Evolutionary conservation across 2,329 filamentous ascomycete genomes (phyloP).

Genomic region (Alternaria sp.): DNA sequence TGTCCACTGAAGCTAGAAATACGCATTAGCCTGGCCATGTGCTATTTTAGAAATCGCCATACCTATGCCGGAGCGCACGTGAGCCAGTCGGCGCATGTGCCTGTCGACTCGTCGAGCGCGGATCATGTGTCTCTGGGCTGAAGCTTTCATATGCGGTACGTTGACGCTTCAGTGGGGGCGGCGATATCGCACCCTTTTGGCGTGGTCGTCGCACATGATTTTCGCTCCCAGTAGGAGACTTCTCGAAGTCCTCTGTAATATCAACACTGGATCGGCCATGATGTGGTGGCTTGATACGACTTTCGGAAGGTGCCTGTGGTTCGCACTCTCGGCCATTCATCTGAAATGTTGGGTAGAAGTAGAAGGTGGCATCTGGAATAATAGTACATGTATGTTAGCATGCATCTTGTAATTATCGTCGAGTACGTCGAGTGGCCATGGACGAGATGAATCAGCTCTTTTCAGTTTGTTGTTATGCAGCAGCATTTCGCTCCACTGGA

Average conservation of each 20-base stretch:
- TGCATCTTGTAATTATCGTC: not conserved
- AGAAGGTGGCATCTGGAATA: not conserved
- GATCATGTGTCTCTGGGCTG: not conserved
- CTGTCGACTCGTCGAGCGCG: not conserved
- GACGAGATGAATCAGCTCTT: slow-evolving; percentile 27
- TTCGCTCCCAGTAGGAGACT: not conserved
- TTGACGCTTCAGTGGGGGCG: slow-evolving; percentile 37
- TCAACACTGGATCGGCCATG: not conserved
- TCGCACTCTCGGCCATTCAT: slow-evolving; percentile 6
- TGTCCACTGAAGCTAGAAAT: slow-evolving; percentile 1
- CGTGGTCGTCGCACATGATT: slow-evolving; percentile 1
- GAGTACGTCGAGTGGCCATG: no score
- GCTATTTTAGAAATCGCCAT: not conserved
- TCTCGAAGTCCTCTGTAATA: not conserved
- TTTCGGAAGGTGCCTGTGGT: not conserved
- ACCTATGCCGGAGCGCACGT: slow-evolving; percentile 18
- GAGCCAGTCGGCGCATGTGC: not conserved
- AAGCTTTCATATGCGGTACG: slow-evolving; percentile 12
- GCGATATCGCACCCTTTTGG: slow-evolving; percentile 29
- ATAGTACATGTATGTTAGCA: slow-evolving; percentile 10
- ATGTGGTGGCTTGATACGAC: not conserved
- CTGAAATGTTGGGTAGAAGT: not conserved
- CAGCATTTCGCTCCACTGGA: slow-evolving; percentile 40
- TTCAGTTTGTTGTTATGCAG: slow-evolving; percentile 30
- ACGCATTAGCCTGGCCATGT: not conserved